Evolutionary conservation across 2,329 filamentous ascomycete genomes (phyloP).

Genomic region (Monilinia fructigena): DNA sequence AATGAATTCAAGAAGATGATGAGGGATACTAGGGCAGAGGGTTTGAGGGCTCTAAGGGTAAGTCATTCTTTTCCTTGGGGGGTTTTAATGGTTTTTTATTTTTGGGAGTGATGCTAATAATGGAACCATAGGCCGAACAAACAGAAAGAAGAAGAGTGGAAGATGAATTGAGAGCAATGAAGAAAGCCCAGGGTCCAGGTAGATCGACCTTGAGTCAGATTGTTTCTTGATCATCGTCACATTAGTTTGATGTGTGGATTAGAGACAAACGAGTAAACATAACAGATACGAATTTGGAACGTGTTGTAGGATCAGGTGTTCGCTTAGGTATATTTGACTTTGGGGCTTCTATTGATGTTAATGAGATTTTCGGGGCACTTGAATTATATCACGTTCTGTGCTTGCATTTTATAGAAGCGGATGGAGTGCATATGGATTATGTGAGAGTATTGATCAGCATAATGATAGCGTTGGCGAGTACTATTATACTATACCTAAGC

Average conservation of each 20-base stretch:
- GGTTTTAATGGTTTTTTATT: constrained; percentile 6
- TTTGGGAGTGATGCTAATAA: constrained; percentile 19
- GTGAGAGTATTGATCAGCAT: background rate
- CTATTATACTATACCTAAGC: too few relatives aligned
- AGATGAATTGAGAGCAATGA: constrained; percentile 55
- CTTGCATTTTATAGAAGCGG: background rate
- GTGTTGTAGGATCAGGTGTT: too few relatives aligned
- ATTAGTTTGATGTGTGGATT: background rate
- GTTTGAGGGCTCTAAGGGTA: constrained; percentile 63
- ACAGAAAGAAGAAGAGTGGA: constrained; percentile 69
- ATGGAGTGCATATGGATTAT: background rate
- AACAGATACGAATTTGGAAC: background rate
- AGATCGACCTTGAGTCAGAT: constrained; percentile 41
- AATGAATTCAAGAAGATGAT: constrained; percentile 82
- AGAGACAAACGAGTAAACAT: background rate
- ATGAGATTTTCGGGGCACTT: background rate
- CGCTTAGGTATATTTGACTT: background rate
- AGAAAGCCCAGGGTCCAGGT: constrained; percentile 38
- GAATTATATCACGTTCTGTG: too few relatives aligned
- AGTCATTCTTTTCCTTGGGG: constrained; percentile 38
- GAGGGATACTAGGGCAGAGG: constrained; percentile 67
- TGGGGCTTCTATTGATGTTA: background rate
- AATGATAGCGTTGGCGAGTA: background rate
- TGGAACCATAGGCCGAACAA: constrained; percentile 59
- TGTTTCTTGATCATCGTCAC: constrained; percentile 14